Conservation (phyloP, 192 early-diverging fungal genomes). For the Linnemannia exigua region DNA sequence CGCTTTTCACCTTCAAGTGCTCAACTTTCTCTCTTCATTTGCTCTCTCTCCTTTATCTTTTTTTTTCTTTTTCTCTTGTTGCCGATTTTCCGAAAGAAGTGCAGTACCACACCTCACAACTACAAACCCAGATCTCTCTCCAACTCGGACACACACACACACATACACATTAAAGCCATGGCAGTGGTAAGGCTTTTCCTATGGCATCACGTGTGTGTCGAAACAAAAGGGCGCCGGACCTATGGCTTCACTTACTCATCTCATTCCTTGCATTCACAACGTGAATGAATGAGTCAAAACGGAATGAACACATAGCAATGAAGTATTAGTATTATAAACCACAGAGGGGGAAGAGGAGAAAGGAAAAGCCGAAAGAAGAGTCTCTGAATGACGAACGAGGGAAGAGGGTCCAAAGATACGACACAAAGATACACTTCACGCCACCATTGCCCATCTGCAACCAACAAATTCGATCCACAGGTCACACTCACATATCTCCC, state of each 20-base stretch:
- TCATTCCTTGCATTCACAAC: neutral
- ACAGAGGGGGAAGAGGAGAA: no score
- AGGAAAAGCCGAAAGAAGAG: no score
- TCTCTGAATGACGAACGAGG: no score
- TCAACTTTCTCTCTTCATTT: neutral
- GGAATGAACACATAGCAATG: no score
- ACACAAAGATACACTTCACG: no score
- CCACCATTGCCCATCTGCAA: no score
- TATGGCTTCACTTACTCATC: neutral
- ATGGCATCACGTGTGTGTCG: neutral
- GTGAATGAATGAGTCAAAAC: neutral
- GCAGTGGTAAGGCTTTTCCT: neutral
- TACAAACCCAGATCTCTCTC: neutral
- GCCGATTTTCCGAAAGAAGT: neutral
- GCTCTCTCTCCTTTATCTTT: neutral
- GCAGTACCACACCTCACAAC: neutral
- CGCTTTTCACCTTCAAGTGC: neutral
- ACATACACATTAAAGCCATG: neutral
- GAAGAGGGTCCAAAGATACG: no score
- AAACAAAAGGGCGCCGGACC: neutral
- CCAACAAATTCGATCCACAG: no score
- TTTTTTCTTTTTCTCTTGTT: neutral
- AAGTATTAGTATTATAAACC: no score
- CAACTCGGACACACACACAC: neutral
- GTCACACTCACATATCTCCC: neutral